Conservation (phyloP, 2,329 filamentous ascomycete species). For the Fusarium vanettenii region DNA sequence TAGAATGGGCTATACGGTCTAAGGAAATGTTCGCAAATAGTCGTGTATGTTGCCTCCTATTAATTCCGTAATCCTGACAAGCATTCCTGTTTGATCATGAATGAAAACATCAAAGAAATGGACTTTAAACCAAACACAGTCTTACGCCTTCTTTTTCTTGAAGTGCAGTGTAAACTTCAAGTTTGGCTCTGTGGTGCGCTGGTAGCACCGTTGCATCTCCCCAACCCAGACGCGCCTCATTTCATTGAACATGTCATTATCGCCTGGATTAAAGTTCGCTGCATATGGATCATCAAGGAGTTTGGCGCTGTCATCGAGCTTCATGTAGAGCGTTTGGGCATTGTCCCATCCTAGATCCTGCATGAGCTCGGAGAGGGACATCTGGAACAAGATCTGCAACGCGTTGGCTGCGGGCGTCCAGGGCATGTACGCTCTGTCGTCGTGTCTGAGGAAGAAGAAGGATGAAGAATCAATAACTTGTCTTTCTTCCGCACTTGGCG, state of each 20-base stretch:
- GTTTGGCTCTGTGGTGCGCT: background rate
- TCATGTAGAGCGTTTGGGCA: background rate
- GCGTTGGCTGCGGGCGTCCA: background rate
- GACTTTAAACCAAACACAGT: background rate
- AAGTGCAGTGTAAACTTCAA: background rate
- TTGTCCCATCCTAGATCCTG: background rate
- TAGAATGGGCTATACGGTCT: rapidly evolving
- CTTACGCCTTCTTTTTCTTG: background rate
- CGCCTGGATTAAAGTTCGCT: background rate
- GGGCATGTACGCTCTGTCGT: rapidly evolving
- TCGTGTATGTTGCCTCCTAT: background rate
- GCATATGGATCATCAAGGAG: background rate
- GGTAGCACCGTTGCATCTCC: background rate
- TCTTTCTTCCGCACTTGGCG: background rate
- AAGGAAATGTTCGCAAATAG: background rate
- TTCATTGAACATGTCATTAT: background rate
- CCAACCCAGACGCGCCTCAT: background rate
- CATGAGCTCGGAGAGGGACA: background rate
- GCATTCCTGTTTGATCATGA: background rate
- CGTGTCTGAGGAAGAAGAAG: background rate
- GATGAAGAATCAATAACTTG: background rate
- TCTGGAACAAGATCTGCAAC: background rate
- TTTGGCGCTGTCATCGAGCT: background rate
- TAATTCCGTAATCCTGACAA: background rate
- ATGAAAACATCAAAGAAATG: background rate